A percentile compares a stretch with the other conserved stretches of the same genome.
phyloP scores from a whole-genome alignment of 164 flowering plant species.

The Akebia trifoliata region DNA sequence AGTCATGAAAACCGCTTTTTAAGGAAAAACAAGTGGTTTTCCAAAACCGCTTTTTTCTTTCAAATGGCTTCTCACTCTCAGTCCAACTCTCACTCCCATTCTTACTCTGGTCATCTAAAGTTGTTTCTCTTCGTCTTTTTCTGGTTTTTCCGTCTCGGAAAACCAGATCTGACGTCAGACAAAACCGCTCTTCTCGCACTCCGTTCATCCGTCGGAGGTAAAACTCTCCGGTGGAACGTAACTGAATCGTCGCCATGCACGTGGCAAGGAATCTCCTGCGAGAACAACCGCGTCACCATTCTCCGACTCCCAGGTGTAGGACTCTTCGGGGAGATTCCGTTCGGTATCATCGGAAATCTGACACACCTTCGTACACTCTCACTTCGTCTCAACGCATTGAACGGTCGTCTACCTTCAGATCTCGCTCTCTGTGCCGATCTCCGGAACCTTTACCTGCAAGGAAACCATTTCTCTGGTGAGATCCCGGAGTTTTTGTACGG shows the following conservation, averaged over 20 bases:
- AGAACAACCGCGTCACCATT: slow-evolving; percentile 34
- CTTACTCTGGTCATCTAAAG: slow-evolving; percentile 4
- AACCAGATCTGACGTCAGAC: slow-evolving; percentile 51
- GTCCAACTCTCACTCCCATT: not conserved
- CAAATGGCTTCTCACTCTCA: slow-evolving; percentile 7
- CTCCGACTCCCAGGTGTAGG: slow-evolving; percentile 65
- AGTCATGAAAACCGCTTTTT: too few relatives aligned
- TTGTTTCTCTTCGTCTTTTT: slow-evolving; percentile 17
- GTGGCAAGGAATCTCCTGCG: slow-evolving; percentile 65
- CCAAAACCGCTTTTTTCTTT: too few relatives aligned
- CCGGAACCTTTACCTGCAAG: slow-evolving; percentile 61
- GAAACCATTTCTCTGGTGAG: slow-evolving; percentile 58
- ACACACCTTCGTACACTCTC: slow-evolving; percentile 54
- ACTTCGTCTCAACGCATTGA: slow-evolving; percentile 60
- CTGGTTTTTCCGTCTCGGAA: slow-evolving; percentile 12
- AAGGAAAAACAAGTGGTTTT: too few relatives aligned
- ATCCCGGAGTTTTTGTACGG: slow-evolving; percentile 47
- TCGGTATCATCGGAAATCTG: slow-evolving; percentile 47
- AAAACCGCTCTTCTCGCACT: slow-evolving; percentile 54
- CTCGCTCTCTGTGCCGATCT: slow-evolving; percentile 42
- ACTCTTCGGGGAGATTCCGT: slow-evolving; percentile 55
- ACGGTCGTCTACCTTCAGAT: slow-evolving; percentile 65
- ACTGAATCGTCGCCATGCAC: slow-evolving; percentile 31
- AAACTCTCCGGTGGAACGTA: slow-evolving; percentile 53
- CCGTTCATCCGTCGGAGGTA: slow-evolving; percentile 54